These are phyloP conservation scores for Tolypocladium amazonense DNA, from an alignment of 2,329 filamentous ascomycete species.

Conservation along the genomic window DNA sequence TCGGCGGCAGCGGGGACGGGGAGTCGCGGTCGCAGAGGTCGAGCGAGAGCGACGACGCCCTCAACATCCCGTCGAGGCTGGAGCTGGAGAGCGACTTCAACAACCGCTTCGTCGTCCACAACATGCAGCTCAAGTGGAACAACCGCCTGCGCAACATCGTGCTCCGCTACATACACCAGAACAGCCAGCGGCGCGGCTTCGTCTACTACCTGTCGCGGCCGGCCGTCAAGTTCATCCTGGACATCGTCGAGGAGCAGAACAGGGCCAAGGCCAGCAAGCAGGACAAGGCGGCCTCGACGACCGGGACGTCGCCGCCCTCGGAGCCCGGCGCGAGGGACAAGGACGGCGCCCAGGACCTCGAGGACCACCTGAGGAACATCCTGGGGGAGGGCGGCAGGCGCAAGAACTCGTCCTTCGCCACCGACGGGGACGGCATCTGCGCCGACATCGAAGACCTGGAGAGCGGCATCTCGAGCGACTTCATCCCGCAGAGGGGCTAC, in stretches of 20 bases:
- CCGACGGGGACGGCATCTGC: slow-evolving; percentile 20
- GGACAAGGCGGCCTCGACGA: slow-evolving; percentile 15
- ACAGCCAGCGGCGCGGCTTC: slow-evolving; percentile 89
- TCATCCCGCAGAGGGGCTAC: slow-evolving; percentile 85
- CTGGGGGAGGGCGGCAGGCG: slow-evolving; percentile 76
- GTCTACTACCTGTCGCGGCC: slow-evolving; percentile 95
- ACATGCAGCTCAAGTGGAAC: slow-evolving; percentile 97
- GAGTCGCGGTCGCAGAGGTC: slow-evolving; percentile 26
- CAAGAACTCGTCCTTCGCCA: slow-evolving; percentile 34
- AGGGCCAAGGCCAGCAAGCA: slow-evolving; percentile 47
- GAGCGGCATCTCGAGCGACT: slow-evolving; percentile 75
- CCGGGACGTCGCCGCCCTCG: slow-evolving; percentile 22
- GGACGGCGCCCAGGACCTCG: slow-evolving; percentile 51
- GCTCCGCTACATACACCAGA: slow-evolving; percentile 92
- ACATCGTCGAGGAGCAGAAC: slow-evolving; percentile 90
- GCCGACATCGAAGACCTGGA: slow-evolving; percentile 50
- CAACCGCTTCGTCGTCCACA: slow-evolving; percentile 97
- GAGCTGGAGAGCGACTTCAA: slow-evolving; percentile 94
- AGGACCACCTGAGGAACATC: slow-evolving; percentile 78
- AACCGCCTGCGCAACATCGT: slow-evolving; percentile 94
- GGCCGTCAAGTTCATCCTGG: slow-evolving; percentile 94
- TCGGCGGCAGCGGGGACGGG: slow-evolving; percentile 12
- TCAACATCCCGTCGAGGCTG: slow-evolving; percentile 59
- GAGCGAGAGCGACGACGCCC: slow-evolving; percentile 39
- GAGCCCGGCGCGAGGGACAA: slow-evolving; percentile 37